Evolutionary conservation across 768 basidiomycete species (phyloP).

Genomic region (Leccinellum rugosiceps): DNA sequence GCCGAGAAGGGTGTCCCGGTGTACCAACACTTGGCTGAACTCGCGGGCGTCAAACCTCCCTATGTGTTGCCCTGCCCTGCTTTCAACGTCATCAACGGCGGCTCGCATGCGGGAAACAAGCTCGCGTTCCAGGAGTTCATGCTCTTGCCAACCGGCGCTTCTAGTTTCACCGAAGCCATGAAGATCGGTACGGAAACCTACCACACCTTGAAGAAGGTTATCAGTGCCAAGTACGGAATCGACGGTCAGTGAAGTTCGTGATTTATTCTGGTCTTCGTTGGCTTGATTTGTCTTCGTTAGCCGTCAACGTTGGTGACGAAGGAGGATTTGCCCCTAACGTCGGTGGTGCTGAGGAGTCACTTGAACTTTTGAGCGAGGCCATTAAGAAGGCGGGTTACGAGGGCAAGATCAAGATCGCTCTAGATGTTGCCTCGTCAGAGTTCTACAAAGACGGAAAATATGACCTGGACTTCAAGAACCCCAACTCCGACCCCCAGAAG

Average conservation of each 20-base stretch:
- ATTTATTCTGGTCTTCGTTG: neutral
- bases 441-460: constrained; percentile 99
- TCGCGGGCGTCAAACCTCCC: constrained; percentile 93
- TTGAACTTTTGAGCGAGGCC: constrained; percentile 92
- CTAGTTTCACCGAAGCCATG: constrained; percentile 93
- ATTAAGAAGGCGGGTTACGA: constrained; percentile 98
- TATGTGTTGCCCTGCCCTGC: constrained; percentile 89
- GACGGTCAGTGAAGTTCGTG: constrained; percentile 60
- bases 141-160: constrained; percentile 93
- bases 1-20: constrained; percentile 93
- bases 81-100: constrained; percentile 99
- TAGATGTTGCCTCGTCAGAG: constrained; percentile 98
- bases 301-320: constrained; percentile 99
- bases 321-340: constrained; percentile 99
- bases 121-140: constrained; percentile 99
- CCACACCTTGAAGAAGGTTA: constrained; percentile 98
- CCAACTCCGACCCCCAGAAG: constrained; percentile 96
- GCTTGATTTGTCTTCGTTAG: constrained; percentile 39
- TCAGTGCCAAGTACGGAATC: constrained; percentile 98
- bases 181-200: constrained; percentile 98
- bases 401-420: constrained; percentile 97
- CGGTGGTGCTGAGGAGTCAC: constrained; percentile 92
- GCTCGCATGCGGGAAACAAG: constrained; percentile 99
- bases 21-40: constrained; percentile 94
- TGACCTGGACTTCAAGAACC: constrained; percentile 99